Evolutionary conservation across 1,284 basidiomycete species (phyloP), one percentile per base, ranked within the genome.

Genomic region (Irpex lacteus): DNA sequence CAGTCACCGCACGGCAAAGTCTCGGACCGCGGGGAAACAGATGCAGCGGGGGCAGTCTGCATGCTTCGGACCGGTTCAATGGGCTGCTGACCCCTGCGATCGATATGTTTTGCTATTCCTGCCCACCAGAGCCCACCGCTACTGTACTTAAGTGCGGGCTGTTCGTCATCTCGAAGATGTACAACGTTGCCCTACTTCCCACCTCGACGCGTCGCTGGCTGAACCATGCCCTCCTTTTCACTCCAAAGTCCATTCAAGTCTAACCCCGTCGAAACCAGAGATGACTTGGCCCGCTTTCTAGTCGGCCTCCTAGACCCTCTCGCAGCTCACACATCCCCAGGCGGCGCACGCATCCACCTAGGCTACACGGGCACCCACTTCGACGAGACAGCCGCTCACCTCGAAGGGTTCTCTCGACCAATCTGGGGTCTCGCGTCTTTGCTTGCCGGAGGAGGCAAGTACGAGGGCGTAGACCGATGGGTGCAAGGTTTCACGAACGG

Each of bases 361-460:
- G 89, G 88, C 2, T 80, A 87, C 72, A 91, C 90, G 0, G 90
- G 85, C 2, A 91, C 90, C 0, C 91, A 92, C 72, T 92, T 86
- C 72, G 91, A 93, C 72, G 85, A 90, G 62, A 76, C 80, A 7
- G 90, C 91, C 15, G 90, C 90, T 1, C 87, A 89, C 61, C 82
- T 92, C 49, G 90, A 93, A 70, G 87, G 89, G 1, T 93, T 91
- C 70, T 88, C 90, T 2, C 81, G 90, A 7, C 91, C 91, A 0
- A 82, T 92, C 50, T 92, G 91, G 90, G 90, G 89, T 7, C 80
- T 92, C 3, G 83, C 88, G 0, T 83, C 88, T 2, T 77, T 92
- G 4, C 77, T 92, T 7, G 83, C 83, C 2, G 90, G 90, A 0
- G 88, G 87, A 1, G 85, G 82, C 2, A 74, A 76, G 3, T 91